A percentile compares a stretch with the other conserved stretches of the same genome.
Evolutionary conservation across 2,329 filamentous ascomycete species (phyloP).

Genomic region (Penicillium sp.): DNA sequence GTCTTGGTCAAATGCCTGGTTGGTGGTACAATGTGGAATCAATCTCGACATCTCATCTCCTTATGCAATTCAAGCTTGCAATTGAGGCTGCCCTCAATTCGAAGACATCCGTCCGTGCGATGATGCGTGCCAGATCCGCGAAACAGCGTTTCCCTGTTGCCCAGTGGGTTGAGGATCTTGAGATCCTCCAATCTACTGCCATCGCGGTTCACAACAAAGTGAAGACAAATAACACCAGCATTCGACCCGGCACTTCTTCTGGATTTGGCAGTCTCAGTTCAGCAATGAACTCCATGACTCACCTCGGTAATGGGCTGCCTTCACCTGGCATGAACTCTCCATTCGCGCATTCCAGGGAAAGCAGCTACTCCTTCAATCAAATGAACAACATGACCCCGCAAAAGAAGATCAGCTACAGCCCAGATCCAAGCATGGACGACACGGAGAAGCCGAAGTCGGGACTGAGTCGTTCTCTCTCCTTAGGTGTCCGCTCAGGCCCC

Average conservation of each 20-base stretch:
- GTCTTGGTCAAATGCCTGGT: constrained; percentile 67
- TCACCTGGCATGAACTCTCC: constrained; percentile 32
- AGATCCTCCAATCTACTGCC: constrained; percentile 60
- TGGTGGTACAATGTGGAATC: constrained; percentile 71
- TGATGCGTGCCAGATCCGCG: constrained; percentile 65
- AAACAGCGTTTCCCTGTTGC: constrained; percentile 67
- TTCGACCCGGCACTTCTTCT: constrained; percentile 42
- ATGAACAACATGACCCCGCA: constrained; percentile 36
- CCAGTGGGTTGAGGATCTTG: constrained; percentile 65
- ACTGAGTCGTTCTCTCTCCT: constrained; percentile 42
- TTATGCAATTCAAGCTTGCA: constrained; percentile 64
- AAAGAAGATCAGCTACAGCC: constrained; percentile 40
- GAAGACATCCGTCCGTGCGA: constrained; percentile 55
- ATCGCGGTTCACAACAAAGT: constrained; percentile 56
- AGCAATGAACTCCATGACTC: constrained; percentile 10
- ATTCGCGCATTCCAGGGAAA: constrained; percentile 22
- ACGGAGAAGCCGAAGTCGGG: constrained; percentile 35
- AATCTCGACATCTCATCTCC: constrained; percentile 60
- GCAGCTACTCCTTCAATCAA: constrained; percentile 31
- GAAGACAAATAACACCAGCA: constrained; percentile 33
- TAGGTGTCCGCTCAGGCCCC: constrained; percentile 46
- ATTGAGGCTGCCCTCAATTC: constrained; percentile 62
- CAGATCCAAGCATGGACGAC: constrained; percentile 34
- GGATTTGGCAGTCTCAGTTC: constrained; percentile 42
- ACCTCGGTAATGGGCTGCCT: constrained; percentile 19